Base-by-base conservation (phyloP, 495 filamentous ascomycete species). In the Aspergillus egyptiacus region DNA sequence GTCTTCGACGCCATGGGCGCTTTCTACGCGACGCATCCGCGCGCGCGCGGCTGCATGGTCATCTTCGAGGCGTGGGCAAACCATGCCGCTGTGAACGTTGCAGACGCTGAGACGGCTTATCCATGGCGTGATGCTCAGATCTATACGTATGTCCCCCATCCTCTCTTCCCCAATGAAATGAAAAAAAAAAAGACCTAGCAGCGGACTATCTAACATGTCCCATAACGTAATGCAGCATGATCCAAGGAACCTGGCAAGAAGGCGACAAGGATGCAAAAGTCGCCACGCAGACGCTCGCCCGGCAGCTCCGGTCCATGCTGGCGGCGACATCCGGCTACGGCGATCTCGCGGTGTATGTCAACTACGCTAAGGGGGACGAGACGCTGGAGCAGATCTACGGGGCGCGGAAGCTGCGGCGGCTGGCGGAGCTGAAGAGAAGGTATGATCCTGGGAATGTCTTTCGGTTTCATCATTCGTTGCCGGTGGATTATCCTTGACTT, bases 331-430 rank as follows among this genome's bases (percentile, higher is more conserved):
- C 43, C 2, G 43, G 30, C 5, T 34, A 34, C 30, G n/a, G 9
- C 1, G 43, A 13, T 3, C 43, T 36, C 5, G 6, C 31, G 11
- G 17, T 47, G 14, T 47, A 36, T 48, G 72, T 83, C 35, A 84
- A 83, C 55, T 83, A 84, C 61, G 81, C 80, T 0, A 68, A 69
- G 41, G 79, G 80, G 2, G 60, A 73, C 24, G 80, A 84, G 65
- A 58, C 55, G 0, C 23, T 45, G 6, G 20, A 71, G 60, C 54
- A 65, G 23, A 57, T 62, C 60, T 83, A 83, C 46, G 55, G 60
- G 40, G 77, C 79, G 40, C n/a, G 45, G 13, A 60, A 76, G 1
- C 61, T 64, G 55, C 44, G 64, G 6, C 55, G 57, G 5, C 58
- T 84, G 42, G 45, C 46, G 27, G 55, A 38, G 6, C 47, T 83